Percentiles rank a stretch among this genome's conserved stretches.
phyloP scores from a whole-genome alignment of 164 flowering plant species.

The Santalum album region DNA sequence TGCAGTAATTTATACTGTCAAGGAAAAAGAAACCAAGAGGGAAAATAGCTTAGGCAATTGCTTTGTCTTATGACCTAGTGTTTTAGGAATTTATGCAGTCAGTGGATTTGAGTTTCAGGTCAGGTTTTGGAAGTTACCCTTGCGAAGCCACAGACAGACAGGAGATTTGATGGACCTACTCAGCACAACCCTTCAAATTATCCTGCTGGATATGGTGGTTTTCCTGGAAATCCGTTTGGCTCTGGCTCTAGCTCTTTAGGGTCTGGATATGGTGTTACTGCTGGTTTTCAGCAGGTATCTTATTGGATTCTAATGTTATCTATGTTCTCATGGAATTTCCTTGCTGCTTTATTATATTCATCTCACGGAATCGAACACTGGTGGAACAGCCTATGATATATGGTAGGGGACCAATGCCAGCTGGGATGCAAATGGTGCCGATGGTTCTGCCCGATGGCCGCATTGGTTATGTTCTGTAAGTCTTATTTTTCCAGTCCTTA shows the following conservation, averaged over 20 bases:
- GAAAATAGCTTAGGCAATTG: too few species aligned
- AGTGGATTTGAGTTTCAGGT: constrained; percentile 37
- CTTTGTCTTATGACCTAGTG: too few species aligned
- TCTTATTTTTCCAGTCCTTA: constrained; percentile 3
- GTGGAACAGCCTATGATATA: constrained; percentile 80
- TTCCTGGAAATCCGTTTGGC: constrained; percentile 61
- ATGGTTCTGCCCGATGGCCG: constrained; percentile 99
- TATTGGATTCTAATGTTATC: not conserved
- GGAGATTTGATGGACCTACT: constrained; percentile 46
- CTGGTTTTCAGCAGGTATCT: constrained; percentile 68
- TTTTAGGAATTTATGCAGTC: not conserved
- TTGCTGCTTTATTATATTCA: not conserved
- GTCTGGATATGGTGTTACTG: constrained; percentile 49
- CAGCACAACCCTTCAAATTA: constrained; percentile 39
- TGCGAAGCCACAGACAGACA: constrained; percentile 90
- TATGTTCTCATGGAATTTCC: not conserved
- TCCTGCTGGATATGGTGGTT: constrained; percentile 55
- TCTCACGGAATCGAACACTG: constrained; percentile 3
- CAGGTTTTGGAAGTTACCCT: constrained; percentile 75
- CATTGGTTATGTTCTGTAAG: constrained; percentile 98
- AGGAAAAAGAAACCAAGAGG: too few species aligned
- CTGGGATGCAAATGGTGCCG: constrained; percentile 98
- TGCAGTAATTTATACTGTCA: too few species aligned
- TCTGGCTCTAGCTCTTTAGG: too few species aligned
- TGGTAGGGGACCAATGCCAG: constrained; percentile 92